Evolutionary conservation across 176 grass and related monocot genomes (phyloP).

Genomic region (Zoysia japonica): DNA sequence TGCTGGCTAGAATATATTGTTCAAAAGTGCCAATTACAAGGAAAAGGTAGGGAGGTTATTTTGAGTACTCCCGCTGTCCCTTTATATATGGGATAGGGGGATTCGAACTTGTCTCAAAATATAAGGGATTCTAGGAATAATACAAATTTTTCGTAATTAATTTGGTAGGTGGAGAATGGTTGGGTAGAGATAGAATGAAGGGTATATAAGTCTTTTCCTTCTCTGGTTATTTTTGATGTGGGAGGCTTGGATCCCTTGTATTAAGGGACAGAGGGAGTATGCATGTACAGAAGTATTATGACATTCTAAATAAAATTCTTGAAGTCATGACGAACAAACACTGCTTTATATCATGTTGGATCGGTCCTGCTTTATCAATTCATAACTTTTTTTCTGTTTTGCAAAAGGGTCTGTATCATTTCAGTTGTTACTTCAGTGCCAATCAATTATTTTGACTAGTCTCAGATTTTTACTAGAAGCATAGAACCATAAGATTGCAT

Average conservation of each 20-base stretch:
- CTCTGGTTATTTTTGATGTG: no score
- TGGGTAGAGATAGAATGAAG: no score
- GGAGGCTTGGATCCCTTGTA: no score
- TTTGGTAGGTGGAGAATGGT: no score
- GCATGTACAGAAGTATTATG: not conserved
- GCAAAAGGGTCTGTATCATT: not conserved
- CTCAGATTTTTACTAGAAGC: not conserved
- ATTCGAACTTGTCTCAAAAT: no score
- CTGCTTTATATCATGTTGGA: not conserved
- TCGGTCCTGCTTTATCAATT: not conserved
- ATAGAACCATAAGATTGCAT: conserved; percentile 8
- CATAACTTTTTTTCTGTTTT: not conserved
- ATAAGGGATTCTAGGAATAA: no score
- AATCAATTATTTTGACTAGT: not conserved
- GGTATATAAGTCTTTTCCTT: no score
- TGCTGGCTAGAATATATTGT: not conserved
- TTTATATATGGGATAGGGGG: no score
- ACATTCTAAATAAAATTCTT: not conserved
- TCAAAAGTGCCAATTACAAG: not conserved
- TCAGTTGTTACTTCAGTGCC: not conserved
- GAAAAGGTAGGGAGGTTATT: not conserved
- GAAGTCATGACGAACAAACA: not conserved
- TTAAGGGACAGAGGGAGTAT: no score
- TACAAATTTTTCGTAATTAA: no score
- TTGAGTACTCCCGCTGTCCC: not conserved